Evolutionary conservation across 1,139 yeast species (phyloP), one percentile per base, ranked within the genome.

Genomic region (Protomyces inouyei): DNA sequence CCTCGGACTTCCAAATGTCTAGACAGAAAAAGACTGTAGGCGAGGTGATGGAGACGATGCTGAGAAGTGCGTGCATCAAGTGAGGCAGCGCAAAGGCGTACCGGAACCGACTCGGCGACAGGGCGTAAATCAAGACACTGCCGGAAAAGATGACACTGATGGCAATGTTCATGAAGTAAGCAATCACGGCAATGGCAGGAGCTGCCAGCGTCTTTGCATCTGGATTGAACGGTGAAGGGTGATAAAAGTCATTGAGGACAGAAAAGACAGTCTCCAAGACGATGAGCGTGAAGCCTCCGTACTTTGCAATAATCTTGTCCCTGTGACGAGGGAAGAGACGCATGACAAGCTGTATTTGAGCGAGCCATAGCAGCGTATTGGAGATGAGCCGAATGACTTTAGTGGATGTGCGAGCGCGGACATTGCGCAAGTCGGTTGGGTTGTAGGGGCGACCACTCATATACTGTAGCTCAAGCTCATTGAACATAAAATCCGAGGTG

Each of bases 21-120:
- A 92, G 85, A 59, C 89, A 79, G 73, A 89, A 90, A 69, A 90
- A 83, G 0, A 86, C 87, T 52, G 87, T 84, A 1, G 92, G 90
- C 16, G 85, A 74, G 68, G 85, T 80, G 1, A 87, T 82, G 36
- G 85, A 78, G 1, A 85, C 70, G n/a, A 84, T 74, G 10, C 92
- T 83, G 32, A 87, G 74, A 0, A 83, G 59, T 0, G 92, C 83
- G 10, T 88, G 75, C 2, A 86, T 73, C 73, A 86, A 69, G 74
- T 84, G 73, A 67, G 65, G 65, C 10, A 79, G 79, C 40, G 83
- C 82, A 61, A 85, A 78, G 36, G 90, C 83, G 35, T 54, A 37
- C 21, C 59, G 35, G 65, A 81, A 79, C 32, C 79, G 77, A 48
- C 85, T 77, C 70, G 85, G 86, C 32, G 83, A 78, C 48, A 86